Base-by-base conservation (phyloP, 306 rosid species). In the Citrullus amarus region DNA sequence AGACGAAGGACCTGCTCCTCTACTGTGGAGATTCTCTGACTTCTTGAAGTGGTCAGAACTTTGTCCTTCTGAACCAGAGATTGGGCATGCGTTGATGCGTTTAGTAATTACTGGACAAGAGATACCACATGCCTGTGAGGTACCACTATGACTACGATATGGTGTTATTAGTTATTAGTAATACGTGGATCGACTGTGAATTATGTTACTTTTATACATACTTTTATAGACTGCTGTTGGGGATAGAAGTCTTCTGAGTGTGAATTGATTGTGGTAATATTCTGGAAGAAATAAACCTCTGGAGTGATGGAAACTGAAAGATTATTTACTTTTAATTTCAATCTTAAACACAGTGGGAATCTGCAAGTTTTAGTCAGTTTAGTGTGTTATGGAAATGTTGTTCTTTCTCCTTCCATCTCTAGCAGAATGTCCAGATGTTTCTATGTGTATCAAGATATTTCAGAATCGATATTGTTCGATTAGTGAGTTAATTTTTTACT, bases 31-130 rank as follows among this genome's bases (percentile, higher is more conserved):
- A 79, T 88, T 90, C 87, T 92, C 98, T 18, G 98, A 94, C 83
- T 94, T 94, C 95, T 90, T 94, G 88, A 90, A 92, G 84, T 94
- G 98, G 98, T 97, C 97, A 36, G 97, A 90, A 85, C 97, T 94
- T 80, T 94, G 98, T 62, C 92, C 96, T 79, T 90, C 96, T 34
- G 97, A 92, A 86, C 96, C 93, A 76, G 98, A 94, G 87, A 88
- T 94, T 48, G 98, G 97, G 77, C 98, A 94, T 75, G 92, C 98
- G 55, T 88, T 94, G 83, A 90, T 94, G 98, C 98, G 98, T 69
- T 90, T 94, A 89, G 98, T 94, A 80, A 94, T 94, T 85, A 94
- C 98, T 75, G 98, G 98, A 72, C 97, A 94, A 86, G 98, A 94
- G 86, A 90, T 94, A 78, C 98, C 98, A 18, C 98, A 94, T 86